Percentiles rank a stretch among this genome's conserved stretches.
Evolutionary conservation across 192 early-diverging fungal species (phyloP).

Genomic region (Geranomyces michiganensis): DNA sequence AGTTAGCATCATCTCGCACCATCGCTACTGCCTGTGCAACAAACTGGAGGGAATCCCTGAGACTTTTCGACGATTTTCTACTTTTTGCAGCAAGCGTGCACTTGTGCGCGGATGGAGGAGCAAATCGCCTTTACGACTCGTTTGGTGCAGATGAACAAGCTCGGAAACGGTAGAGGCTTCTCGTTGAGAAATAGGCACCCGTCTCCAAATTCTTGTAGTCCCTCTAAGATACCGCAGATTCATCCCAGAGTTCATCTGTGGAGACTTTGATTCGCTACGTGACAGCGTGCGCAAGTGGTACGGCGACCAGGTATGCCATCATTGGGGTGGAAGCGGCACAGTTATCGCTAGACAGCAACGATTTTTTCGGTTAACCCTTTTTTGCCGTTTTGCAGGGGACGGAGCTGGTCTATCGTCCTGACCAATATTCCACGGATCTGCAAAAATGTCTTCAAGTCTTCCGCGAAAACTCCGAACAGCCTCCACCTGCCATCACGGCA

Average conservation of each 20-base stretch:
- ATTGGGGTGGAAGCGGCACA: too few species aligned
- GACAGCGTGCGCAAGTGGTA: slow-evolving; percentile 68
- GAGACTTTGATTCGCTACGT: slow-evolving; percentile 85
- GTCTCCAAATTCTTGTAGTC: background rate
- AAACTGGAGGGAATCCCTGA: slow-evolving; percentile 35
- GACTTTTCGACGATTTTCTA: slow-evolving; percentile 47
- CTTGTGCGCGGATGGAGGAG: slow-evolving; percentile 89
- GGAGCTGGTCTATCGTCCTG: slow-evolving; percentile 43
- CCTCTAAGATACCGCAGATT: slow-evolving; percentile 55
- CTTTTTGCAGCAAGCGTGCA: slow-evolving; percentile 51
- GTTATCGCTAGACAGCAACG: background rate
- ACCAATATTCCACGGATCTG: slow-evolving; percentile 80
- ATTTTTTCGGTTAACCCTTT: too few species aligned
- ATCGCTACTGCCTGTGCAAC: slow-evolving; percentile 16
- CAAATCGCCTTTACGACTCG: slow-evolving; percentile 79
- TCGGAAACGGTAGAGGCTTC: background rate
- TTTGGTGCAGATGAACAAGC: slow-evolving; percentile 51
- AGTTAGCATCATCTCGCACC: slow-evolving; percentile 12
- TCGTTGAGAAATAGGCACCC: too few species aligned
- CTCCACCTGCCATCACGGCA: background rate
- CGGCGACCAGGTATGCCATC: slow-evolving; percentile 43
- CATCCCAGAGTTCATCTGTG: slow-evolving; percentile 78
- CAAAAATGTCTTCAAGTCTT: slow-evolving; percentile 78
- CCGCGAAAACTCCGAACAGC: slow-evolving; percentile 4
- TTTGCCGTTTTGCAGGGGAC: slow-evolving; percentile 54